A percentile compares a stretch with the other conserved stretches of the same genome.
These are phyloP conservation scores for Ceratobasidium sp. DNA, from an alignment of 1,284 basidiomycete genomes.

Conservation along the genomic window DNA sequence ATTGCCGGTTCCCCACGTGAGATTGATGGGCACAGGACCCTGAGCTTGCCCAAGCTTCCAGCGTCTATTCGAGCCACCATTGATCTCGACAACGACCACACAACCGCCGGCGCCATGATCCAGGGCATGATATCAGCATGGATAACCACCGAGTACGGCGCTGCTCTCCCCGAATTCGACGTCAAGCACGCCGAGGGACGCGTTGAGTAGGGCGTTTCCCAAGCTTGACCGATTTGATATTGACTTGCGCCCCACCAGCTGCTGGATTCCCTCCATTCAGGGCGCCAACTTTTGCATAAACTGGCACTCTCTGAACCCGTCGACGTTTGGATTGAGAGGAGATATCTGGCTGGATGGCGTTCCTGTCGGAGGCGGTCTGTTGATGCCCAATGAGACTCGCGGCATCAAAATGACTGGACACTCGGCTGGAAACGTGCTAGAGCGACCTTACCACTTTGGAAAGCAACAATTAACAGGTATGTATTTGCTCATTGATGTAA, in stretches of 20 bases:
- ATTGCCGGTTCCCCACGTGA: slow-evolving; percentile 22
- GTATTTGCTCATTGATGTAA: not conserved
- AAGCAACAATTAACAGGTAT: slow-evolving; percentile 30
- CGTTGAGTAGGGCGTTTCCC: slow-evolving; percentile 27
- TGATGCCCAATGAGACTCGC: slow-evolving; percentile 32
- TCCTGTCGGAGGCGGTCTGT: slow-evolving; percentile 23
- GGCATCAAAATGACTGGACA: slow-evolving; percentile 37
- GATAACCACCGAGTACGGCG: slow-evolving; percentile 33
- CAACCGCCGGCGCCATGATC: slow-evolving; percentile 15
- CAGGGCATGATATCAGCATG: slow-evolving; percentile 37
- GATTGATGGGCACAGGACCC: slow-evolving; percentile 14
- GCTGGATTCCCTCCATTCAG: slow-evolving; percentile 37
- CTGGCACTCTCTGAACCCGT: slow-evolving; percentile 33
- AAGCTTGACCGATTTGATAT: not conserved
- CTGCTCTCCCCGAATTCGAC: slow-evolving; percentile 20
- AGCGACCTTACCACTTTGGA: slow-evolving; percentile 32
- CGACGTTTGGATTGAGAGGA: slow-evolving; percentile 28
- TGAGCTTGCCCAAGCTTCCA: not conserved
- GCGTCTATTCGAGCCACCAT: slow-evolving; percentile 15
- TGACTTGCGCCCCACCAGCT: slow-evolving; percentile 2
- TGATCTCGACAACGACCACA: slow-evolving; percentile 8
- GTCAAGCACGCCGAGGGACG: slow-evolving; percentile 25
- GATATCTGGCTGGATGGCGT: slow-evolving; percentile 35
- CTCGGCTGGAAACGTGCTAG: slow-evolving; percentile 8
- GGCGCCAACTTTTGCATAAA: slow-evolving; percentile 36